Evolutionary conservation across 2,329 filamentous ascomycete genomes (phyloP), one percentile per base, ranked within the genome.

Genomic region (Sphaerulina musiva): DNA sequence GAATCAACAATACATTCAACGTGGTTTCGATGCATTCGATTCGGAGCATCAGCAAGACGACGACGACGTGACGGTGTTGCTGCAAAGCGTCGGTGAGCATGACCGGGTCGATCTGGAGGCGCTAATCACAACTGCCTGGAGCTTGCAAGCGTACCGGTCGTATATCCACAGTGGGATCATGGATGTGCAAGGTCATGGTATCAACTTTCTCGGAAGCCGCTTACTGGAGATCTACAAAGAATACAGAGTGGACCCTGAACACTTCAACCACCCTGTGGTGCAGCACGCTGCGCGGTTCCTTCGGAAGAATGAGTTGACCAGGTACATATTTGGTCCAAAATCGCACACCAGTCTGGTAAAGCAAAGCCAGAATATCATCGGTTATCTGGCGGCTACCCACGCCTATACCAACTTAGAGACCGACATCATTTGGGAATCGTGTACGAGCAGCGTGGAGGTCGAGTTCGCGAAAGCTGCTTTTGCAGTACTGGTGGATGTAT

Each of bases 291-390:
- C 87, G 4, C 75, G 80, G 23, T 85, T 87, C 59, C 75, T 97
- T 34, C 76, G 85, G 12, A 73, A 78, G 6, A 85, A 86, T 39
- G 83, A 84, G 50, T 75, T 97, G 26, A 81, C 95, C 23, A 83
- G 90, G 55, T 97, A 96, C 70, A 83, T 98, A 44, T 80, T 96
- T 48, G 89, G 92, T 1, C 84, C 92, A 11, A 90, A 90, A 53
- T 96, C 92, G 32, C 93, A 97, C 66, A 89, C 91, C 1, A 90
- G 95, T 66, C 82, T 97, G 50, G 93, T 95, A 17, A 78, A 80
- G 36, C 83, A 90, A 61, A 88, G 88, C 64, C 79, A 80, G 40
- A 95, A 95, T 59, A 87, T 97, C 50, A 77, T 96, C 46, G 88
- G 88, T 0, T 97, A 97, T 65, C 76, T 97, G 48, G 80, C 89